These are phyloP conservation scores for Termitomyces sp. DNA, from an alignment of 768 basidiomycete genomes.

Conservation along the genomic window DNA sequence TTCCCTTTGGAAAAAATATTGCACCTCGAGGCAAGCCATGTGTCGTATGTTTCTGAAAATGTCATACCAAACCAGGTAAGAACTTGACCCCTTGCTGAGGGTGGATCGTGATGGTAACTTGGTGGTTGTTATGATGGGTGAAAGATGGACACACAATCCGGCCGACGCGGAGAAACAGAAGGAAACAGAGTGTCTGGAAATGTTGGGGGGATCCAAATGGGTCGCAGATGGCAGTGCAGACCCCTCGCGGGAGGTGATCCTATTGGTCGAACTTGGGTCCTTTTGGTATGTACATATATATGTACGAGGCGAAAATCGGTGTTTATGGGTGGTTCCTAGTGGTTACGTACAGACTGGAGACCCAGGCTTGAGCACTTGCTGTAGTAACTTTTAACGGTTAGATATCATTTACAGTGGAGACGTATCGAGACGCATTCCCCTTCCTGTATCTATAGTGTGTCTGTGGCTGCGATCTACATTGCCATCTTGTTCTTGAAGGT, in stretches of 20 bases:
- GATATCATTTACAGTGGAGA: not conserved
- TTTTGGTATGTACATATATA: too few species aligned
- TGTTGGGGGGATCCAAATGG: not conserved
- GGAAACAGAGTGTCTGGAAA: not conserved
- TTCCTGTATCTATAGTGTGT: not conserved
- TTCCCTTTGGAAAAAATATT: not conserved
- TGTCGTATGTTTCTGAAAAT: not conserved
- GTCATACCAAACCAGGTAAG: not conserved
- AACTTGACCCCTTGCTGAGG: not conserved
- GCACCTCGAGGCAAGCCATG: not conserved
- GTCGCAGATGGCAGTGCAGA: not conserved
- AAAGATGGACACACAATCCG: not conserved
- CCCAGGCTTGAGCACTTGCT: not conserved
- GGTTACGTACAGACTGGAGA: not conserved
- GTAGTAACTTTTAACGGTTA: not conserved
- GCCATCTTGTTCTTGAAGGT: not conserved
- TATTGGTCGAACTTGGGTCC: not conserved
- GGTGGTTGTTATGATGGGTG: constrained; percentile 5
- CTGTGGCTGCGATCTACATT: not conserved
- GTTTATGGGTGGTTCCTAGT: not conserved
- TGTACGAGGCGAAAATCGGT: not conserved
- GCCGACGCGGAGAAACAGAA: not conserved
- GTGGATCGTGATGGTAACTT: not conserved
- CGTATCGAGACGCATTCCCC: not conserved
- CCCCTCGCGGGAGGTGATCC: not conserved